phyloP scores from a whole-genome alignment of 768 basidiomycete genomes.

The Chlorophyllum brunneum region DNA sequence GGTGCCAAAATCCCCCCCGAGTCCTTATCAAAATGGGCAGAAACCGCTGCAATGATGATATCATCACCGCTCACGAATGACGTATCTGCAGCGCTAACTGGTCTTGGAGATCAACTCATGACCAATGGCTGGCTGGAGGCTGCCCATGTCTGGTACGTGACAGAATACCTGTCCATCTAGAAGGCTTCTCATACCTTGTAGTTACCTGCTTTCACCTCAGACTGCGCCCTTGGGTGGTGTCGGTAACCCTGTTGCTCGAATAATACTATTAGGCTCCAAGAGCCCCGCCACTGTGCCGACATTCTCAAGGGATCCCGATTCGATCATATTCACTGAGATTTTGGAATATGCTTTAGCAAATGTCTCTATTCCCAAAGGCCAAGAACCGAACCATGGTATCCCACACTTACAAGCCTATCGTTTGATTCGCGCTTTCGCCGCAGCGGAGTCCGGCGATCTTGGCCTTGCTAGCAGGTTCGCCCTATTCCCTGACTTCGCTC shows the following conservation, averaged over 20 bases:
- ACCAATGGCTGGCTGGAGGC: conserved; percentile 75
- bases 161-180: neutral
- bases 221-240: conserved; percentile 70
- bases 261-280: conserved; percentile 70
- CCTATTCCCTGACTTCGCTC: neutral
- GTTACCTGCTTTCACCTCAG: conserved; percentile 84
- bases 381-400: conserved; percentile 79
- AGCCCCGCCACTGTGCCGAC: conserved; percentile 47
- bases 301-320: conserved; percentile 65
- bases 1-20: conserved; percentile 52
- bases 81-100: conserved; percentile 69
- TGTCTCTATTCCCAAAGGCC: conserved; percentile 70
- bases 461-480: conserved; percentile 70
- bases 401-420: conserved; percentile 88
- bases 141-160: conserved; percentile 83
- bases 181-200: conserved; percentile 26
- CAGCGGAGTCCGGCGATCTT: conserved; percentile 82
- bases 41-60: conserved; percentile 80
- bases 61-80: conserved; percentile 67
- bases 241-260: conserved; percentile 62
- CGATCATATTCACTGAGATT: conserved; percentile 84
- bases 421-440: conserved; percentile 66
- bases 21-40: conserved; percentile 75
- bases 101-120: conserved; percentile 80
- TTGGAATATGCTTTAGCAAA: conserved; percentile 87